Evolutionary conservation across 176 grass and related monocot genomes (phyloP).

Genomic region (Microstegium vimineum): DNA sequence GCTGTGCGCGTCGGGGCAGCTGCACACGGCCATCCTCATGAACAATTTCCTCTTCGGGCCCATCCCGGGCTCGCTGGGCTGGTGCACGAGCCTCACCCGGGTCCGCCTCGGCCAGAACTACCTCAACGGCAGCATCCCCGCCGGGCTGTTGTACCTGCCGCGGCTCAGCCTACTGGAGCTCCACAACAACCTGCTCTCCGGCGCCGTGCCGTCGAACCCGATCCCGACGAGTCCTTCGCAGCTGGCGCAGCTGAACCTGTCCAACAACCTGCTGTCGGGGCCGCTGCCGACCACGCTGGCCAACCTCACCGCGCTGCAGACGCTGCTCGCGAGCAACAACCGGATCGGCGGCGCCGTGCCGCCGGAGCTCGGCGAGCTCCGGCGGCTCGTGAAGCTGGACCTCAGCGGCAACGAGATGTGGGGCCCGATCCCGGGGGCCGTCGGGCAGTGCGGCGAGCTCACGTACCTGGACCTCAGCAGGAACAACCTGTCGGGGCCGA

Average conservation of each 20-base stretch:
- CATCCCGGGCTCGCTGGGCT: slow-evolving; percentile 57
- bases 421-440: slow-evolving; percentile 43
- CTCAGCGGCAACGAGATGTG: slow-evolving; percentile 53
- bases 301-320: slow-evolving; percentile 65
- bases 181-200: slow-evolving; percentile 91
- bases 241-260: slow-evolving; percentile 85
- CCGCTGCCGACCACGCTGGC: slow-evolving; percentile 50
- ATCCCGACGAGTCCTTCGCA: neutral
- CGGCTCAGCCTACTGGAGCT: slow-evolving; percentile 78
- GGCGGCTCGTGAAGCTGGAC: slow-evolving; percentile 72
- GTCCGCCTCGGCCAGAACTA: slow-evolving; percentile 92
- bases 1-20: slow-evolving; percentile 57
- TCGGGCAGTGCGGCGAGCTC: slow-evolving; percentile 54
- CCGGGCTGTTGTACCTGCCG: slow-evolving; percentile 75
- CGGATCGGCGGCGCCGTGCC: slow-evolving; percentile 52
- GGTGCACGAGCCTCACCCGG: slow-evolving; percentile 66
- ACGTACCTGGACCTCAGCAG: slow-evolving; percentile 92
- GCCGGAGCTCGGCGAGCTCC: slow-evolving; percentile 40
- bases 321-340: slow-evolving; percentile 64
- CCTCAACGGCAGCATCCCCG: slow-evolving; percentile 90
- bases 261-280: slow-evolving; percentile 76
- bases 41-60: slow-evolving; percentile 96
- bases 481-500: slow-evolving; percentile 62
- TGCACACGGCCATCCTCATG: slow-evolving; percentile 72
- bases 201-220: slow-evolving; percentile 49